A percentile compares a stretch with the other conserved stretches of the same genome.
Conservation (phyloP, 108 stramenopile species). For the Ochromonas danica region DNA sequence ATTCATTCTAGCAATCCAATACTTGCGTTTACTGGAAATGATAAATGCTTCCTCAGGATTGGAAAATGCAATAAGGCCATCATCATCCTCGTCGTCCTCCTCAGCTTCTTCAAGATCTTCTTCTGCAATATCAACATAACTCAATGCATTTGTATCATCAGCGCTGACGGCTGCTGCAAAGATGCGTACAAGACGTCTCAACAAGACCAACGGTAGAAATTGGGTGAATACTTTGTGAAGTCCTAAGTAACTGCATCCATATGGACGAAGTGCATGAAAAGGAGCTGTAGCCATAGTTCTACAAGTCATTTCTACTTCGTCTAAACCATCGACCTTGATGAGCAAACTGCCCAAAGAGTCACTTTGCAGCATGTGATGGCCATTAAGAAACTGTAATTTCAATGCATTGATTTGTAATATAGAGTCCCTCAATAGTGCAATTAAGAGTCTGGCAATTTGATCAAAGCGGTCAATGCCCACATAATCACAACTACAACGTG, state of each 20-base stretch:
- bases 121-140: too few relatives aligned
- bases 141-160: too few relatives aligned
- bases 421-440: neutral
- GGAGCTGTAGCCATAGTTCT: neutral
- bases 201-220: neutral
- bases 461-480: too few relatives aligned
- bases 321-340: neutral
- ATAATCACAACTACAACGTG: neutral
- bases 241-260: too few relatives aligned
- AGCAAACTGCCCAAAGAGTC: neutral
- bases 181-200: neutral
- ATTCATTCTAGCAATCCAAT: too few relatives aligned
- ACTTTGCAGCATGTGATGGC: neutral
- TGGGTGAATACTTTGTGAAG: neutral
- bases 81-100: too few relatives aligned
- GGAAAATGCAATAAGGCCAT: too few relatives aligned
- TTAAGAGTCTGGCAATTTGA: neutral
- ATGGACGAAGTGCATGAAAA: too few relatives aligned
- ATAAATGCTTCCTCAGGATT: too few relatives aligned
- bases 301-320: neutral
- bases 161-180: too few relatives aligned
- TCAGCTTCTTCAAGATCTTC: too few relatives aligned
- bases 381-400: conserved; percentile 6
- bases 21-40: too few relatives aligned
- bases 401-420: neutral